These are phyloP conservation scores for Phaeomoniella chlamydospora DNA, from an alignment of 2,329 filamentous ascomycete genomes.

Conservation along the genomic window DNA sequence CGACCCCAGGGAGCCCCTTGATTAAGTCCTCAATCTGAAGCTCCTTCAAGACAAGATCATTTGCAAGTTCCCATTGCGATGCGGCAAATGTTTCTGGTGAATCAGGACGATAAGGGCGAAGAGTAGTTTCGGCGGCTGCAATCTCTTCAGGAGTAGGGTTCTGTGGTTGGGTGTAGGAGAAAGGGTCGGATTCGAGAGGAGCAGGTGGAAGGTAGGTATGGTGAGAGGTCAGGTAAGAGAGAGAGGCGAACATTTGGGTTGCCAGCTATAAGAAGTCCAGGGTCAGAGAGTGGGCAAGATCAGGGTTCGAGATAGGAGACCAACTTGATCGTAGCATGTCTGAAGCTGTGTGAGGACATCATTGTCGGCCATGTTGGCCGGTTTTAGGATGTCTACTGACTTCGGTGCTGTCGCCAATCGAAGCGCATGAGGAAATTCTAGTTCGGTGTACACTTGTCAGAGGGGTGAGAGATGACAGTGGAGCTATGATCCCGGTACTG, in stretches of 20 bases:
- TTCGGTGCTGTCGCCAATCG: too few relatives aligned
- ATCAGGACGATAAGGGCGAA: slow-evolving; percentile 18
- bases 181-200: slow-evolving; percentile 15
- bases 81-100: slow-evolving; percentile 24
- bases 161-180: slow-evolving; percentile 17
- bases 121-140: slow-evolving; percentile 8
- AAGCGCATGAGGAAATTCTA: too few relatives aligned
- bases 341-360: slow-evolving; percentile 35
- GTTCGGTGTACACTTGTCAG: too few relatives aligned
- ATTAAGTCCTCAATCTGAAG: slow-evolving; percentile 36
- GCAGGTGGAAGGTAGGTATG: slow-evolving; percentile 23
- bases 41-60: slow-evolving; percentile 33
- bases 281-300: too few relatives aligned
- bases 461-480: too few relatives aligned
- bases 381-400: too few relatives aligned
- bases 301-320: too few relatives aligned
- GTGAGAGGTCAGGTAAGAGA: slow-evolving; percentile 33
- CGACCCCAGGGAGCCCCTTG: slow-evolving; percentile 29
- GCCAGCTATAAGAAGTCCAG: slow-evolving; percentile 20
- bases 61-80: slow-evolving; percentile 30
- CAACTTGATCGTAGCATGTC: slow-evolving; percentile 34
- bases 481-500: too few relatives aligned
- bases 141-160: slow-evolving; percentile 17
- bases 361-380: slow-evolving; percentile 29
- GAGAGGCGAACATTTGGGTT: slow-evolving; percentile 36